Evolutionary conservation across 148 eudicot species (phyloP).

Genomic region (Dysphania ambrosioides): DNA sequence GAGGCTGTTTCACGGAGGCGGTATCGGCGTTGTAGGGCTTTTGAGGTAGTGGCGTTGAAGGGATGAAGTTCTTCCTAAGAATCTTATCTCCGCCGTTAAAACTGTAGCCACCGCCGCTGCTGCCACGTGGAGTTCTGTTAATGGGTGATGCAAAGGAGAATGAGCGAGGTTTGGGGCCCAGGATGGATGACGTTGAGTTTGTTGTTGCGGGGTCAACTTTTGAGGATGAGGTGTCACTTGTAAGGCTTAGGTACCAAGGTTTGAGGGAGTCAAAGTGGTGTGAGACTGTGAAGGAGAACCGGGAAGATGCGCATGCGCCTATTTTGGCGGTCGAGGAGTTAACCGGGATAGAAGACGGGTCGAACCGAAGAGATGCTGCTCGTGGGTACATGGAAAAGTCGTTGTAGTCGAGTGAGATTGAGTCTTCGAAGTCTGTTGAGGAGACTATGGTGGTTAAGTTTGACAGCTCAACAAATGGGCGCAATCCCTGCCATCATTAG

Average conservation of each 20-base stretch:
- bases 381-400: constrained; percentile 69
- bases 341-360: constrained; percentile 44
- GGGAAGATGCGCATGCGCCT: constrained; percentile 77
- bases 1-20: constrained; percentile 43
- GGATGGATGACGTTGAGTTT: constrained; percentile 19
- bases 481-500: constrained; percentile 62
- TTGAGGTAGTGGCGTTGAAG: constrained; percentile 83
- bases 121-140: constrained; percentile 54
- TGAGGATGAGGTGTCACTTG: constrained; percentile 54
- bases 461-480: constrained; percentile 81
- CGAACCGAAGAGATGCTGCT: constrained; percentile 79
- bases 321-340: constrained; percentile 47
- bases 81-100: constrained; percentile 24
- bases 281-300: constrained; percentile 90
- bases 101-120: background rate
- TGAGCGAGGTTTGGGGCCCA: constrained; percentile 60
- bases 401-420: constrained; percentile 47
- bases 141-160: constrained; percentile 81
- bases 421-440: constrained; percentile 67
- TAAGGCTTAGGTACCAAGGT: constrained; percentile 80
- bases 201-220: constrained; percentile 57
- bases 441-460: constrained; percentile 54
- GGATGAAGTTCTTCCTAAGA: constrained; percentile 58
- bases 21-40: constrained; percentile 65
- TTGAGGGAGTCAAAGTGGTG: constrained; percentile 86